Evolutionary conservation across 2,329 filamentous ascomycete species (phyloP), one percentile per base, ranked within the genome.

Genomic region (Fusarium sp.): DNA sequence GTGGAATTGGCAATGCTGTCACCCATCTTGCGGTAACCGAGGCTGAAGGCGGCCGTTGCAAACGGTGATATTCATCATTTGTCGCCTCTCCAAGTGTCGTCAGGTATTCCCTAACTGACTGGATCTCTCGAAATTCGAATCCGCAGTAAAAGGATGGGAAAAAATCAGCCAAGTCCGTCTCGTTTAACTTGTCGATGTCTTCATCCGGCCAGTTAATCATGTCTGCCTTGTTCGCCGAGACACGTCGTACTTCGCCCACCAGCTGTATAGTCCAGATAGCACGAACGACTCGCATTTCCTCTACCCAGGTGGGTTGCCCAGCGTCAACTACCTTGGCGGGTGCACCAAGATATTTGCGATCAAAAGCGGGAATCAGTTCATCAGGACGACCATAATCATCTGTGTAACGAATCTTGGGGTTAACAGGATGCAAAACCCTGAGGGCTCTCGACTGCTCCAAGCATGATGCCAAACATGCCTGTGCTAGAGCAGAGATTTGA

Each of bases 221-320:
- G 12, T 56, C 33, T 20, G 33, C 16, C 33, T 64, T 38, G 31
- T 67, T 46, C n/a, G 27, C 49, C 7, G 33, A 24, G 16, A 71
- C 29, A 2, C 46, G n/a, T 5, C 57, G 29, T 6, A 72, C 44
- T 11, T 77, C 72, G 1, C 73, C 66, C 5, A 66, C 42, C 8
- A 75, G 5, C 16, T 77, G 72, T 10, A 73, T 57, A 4, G 61
- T 11, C 75, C 72, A 77, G 7, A 76, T 29, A 31, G 72, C 74
- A 6, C 75, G 74, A 11, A 67, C 20, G 33, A 27, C 75, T 20
- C 75, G 72, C 74, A 77, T 77, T 24, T 75, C 73, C 33, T 77
- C 75, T 2, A 75, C 65, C 74, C 74, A 76, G 24, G 38, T 72
- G 0, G 75, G 75, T 8, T 73, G 65, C 5, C 69, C 70, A 9